These are phyloP conservation scores for Suhomyces wounanorum DNA, from an alignment of 1,139 yeast species.

Conservation along the genomic window DNA sequence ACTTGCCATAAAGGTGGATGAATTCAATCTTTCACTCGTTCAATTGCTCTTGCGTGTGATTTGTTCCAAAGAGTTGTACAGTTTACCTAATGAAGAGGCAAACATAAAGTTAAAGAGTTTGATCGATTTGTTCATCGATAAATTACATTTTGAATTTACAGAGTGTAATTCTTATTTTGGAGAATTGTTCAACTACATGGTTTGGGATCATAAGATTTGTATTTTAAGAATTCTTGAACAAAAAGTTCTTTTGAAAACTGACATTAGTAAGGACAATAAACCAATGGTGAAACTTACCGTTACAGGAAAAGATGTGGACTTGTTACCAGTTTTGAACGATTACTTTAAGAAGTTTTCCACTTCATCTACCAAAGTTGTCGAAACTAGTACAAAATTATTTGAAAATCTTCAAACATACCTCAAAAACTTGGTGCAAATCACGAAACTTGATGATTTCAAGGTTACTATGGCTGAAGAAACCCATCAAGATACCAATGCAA, in stretches of 20 bases:
- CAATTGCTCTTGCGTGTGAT: constrained; percentile 45
- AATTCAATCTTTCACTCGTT: constrained; percentile 54
- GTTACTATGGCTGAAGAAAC: neutral
- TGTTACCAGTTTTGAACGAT: constrained; percentile 38
- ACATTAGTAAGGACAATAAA: constrained; percentile 1
- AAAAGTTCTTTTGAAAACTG: constrained; percentile 25
- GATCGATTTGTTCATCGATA: constrained; percentile 44
- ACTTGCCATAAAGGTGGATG: constrained; percentile 33
- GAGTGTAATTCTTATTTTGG: constrained; percentile 42
- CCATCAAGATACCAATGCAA: neutral
- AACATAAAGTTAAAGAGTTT: constrained; percentile 22
- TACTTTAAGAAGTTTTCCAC: constrained; percentile 43
- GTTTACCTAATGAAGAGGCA: constrained; percentile 15
- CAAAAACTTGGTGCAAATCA: constrained; percentile 16
- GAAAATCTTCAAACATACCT: constrained; percentile 16
- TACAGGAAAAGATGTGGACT: constrained; percentile 10
- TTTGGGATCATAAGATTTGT: constrained; percentile 32
- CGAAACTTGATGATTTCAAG: neutral
- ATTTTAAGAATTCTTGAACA: constrained; percentile 34
- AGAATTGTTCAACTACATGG: constrained; percentile 38
- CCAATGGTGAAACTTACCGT: neutral
- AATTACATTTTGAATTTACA: constrained; percentile 45
- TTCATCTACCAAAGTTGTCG: constrained; percentile 25
- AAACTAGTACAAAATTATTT: constrained; percentile 24
- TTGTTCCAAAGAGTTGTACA: constrained; percentile 20